A percentile compares a stretch with the other conserved stretches of the same genome.
These are phyloP conservation scores for Stylonectria norvegica DNA, from an alignment of 2,329 filamentous ascomycete species.

Conservation along the genomic window DNA sequence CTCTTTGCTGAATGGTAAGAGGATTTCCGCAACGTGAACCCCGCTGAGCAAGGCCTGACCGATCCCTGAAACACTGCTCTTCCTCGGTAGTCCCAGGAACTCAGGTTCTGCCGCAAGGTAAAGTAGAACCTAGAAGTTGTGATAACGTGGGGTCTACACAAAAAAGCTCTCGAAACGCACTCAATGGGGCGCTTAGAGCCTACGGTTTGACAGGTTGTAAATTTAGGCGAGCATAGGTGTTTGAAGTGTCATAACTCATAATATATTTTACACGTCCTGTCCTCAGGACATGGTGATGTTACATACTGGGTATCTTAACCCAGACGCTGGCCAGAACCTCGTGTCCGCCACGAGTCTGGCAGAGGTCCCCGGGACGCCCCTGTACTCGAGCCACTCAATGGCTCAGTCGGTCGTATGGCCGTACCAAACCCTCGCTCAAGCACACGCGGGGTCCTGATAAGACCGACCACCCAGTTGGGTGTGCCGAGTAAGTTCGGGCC, in stretches of 20 bases:
- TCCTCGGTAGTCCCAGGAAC: too few species aligned
- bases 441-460: slow-evolving; percentile 50
- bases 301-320: slow-evolving; percentile 44
- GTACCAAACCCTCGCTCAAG: slow-evolving; percentile 46
- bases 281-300: too few species aligned
- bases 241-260: slow-evolving; percentile 4
- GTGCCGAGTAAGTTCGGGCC: slow-evolving; percentile 74
- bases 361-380: slow-evolving; percentile 48
- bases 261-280: slow-evolving; percentile 3
- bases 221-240: slow-evolving; percentile 1
- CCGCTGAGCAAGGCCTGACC: too few species aligned
- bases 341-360: slow-evolving; percentile 61
- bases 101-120: too few species aligned
- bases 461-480: slow-evolving; percentile 65
- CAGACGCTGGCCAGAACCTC: slow-evolving; percentile 61
- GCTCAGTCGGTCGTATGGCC: slow-evolving; percentile 43
- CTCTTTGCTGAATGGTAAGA: too few species aligned
- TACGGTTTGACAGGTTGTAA: too few species aligned
- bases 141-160: too few species aligned
- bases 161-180: too few species aligned
- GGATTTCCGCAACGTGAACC: too few species aligned
- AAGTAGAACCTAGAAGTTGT: too few species aligned
- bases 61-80: too few species aligned
- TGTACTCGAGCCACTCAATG: slow-evolving; percentile 38
- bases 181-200: too few species aligned